phyloP scores from a whole-genome alignment of 805 yeast species.

The Wickerhamomyces strasburgensis region DNA sequence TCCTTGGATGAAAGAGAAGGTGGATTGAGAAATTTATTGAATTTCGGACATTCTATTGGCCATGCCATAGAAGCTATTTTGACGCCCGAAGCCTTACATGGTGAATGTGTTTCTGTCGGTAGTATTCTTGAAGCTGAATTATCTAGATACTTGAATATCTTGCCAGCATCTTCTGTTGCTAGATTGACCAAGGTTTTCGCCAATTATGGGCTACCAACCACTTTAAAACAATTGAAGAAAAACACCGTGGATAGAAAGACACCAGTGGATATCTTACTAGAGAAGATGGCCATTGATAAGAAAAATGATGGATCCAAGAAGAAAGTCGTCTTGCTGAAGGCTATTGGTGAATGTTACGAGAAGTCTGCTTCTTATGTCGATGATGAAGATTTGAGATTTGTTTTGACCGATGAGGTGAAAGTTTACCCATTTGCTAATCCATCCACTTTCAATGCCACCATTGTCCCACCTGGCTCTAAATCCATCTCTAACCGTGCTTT shows the following conservation, averaged over 20 bases:
- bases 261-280: conserved; percentile 68
- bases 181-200: conserved; percentile 76
- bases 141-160: conserved; percentile 82
- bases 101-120: conserved; percentile 99
- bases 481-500: conserved; percentile 95
- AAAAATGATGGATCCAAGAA: conserved; percentile 92
- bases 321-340: conserved; percentile 76
- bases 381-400: conserved; percentile 75
- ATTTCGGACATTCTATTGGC: conserved; percentile 96
- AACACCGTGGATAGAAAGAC: conserved; percentile 65
- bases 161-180: conserved; percentile 92
- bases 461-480: conserved; percentile 94
- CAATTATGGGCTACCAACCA: conserved; percentile 82
- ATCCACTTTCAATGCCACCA: conserved; percentile 30
- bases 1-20: conserved; percentile 93
- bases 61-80: conserved; percentile 98
- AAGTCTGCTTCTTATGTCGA: conserved; percentile 78
- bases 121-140: conserved; percentile 93
- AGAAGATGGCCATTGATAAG: conserved; percentile 93
- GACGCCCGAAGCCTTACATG: conserved; percentile 94
- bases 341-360: conserved; percentile 87
- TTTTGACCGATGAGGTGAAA: conserved; percentile 73
- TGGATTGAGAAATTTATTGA: conserved; percentile 83
- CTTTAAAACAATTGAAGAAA: conserved; percentile 60
- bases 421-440: conserved; percentile 52